phyloP scores from a whole-genome alignment of 2,329 filamentous ascomycete genomes.

The Hypoxylon sp. region DNA sequence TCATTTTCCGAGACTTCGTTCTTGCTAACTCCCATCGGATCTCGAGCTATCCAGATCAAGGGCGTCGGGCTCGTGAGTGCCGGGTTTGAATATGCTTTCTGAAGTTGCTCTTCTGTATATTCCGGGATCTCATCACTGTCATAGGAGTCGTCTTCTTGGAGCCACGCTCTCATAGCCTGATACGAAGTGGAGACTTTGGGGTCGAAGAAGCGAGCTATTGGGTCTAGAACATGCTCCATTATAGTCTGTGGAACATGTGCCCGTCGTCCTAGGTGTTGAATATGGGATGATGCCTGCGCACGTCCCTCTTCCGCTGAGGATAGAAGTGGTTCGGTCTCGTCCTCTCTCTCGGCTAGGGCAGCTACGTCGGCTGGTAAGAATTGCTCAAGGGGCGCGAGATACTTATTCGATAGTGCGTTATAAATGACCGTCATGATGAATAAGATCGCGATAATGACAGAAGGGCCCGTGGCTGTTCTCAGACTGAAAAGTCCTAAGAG shows the following conservation, averaged over 20 bases:
- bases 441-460: slow-evolving; percentile 73
- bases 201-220: slow-evolving; percentile 51
- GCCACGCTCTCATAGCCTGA: slow-evolving; percentile 49
- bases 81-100: slow-evolving; percentile 53
- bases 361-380: slow-evolving; percentile 49
- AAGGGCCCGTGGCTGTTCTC: slow-evolving; percentile 68
- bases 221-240: slow-evolving; percentile 45
- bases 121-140: slow-evolving; percentile 40
- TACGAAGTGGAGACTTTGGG: slow-evolving; percentile 50
- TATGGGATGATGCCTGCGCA: slow-evolving; percentile 36
- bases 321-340: slow-evolving; percentile 50
- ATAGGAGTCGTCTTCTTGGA: slow-evolving; percentile 42
- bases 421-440: slow-evolving; percentile 73
- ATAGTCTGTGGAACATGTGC: slow-evolving; percentile 43
- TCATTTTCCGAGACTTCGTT: slow-evolving; percentile 73
- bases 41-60: slow-evolving; percentile 76
- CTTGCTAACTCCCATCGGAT: slow-evolving; percentile 70
- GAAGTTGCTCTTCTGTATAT: slow-evolving; percentile 51
- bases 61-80: slow-evolving; percentile 61
- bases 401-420: slow-evolving; percentile 62
- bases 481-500: slow-evolving; percentile 79
- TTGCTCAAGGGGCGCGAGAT: slow-evolving; percentile 52
- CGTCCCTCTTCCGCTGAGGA: slow-evolving; percentile 49
- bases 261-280: slow-evolving; percentile 47
- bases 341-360: slow-evolving; percentile 33